Evolutionary conservation across 805 yeast genomes (phyloP), one percentile per base, ranked within the genome.

Genomic region (Starmerella sp.): DNA sequence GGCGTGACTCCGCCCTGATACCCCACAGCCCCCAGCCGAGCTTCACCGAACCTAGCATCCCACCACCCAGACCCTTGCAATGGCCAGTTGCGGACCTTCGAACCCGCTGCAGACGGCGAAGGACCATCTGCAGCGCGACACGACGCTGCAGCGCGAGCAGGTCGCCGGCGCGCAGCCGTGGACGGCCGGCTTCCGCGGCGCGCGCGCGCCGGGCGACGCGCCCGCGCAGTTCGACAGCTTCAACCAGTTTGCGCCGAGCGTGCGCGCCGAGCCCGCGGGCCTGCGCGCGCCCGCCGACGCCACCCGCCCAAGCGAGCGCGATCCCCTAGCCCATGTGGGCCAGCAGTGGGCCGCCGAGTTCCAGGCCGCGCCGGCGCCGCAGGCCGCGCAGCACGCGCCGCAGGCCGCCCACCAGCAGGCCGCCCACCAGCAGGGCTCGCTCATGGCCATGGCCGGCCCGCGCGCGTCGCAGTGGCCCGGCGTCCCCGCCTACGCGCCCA

Each of bases 61-160:
- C 35, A 22, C 4, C 17, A 8, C 43, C 17, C n/a, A 38, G 29
- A 5, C 17, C 2, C 34, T 9, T 32, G 15, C 45, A 35, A 58
- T 58, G 61, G 60, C 62, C 29, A 50, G 55, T 15, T 59, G 62
- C 36, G 62, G 62, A 15, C 60, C 62, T 1, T 32, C 58, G 6
- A 59, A 57, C 36, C 55, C 62, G 10, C 38, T 48, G 36, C 57
- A 55, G 31, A 36, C 47, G 44, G 14, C 56, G 37, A 57, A 57
- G 43, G 42, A 43, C 39, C 54, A 56, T n/a, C 42, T 48, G 11
- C 38, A 44, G 36, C 48, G 59, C 5, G 61, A 59, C 39, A 45
- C 56, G 2, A 17, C 59, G n/a, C 54, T 53, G 28, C 62, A 59
- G 17, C 50, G 51, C 15, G 62, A 59, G 15, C 30, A 42, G 14